phyloP scores from a whole-genome alignment of 2,329 filamentous ascomycete genomes.

The Helotiales sp. region DNA sequence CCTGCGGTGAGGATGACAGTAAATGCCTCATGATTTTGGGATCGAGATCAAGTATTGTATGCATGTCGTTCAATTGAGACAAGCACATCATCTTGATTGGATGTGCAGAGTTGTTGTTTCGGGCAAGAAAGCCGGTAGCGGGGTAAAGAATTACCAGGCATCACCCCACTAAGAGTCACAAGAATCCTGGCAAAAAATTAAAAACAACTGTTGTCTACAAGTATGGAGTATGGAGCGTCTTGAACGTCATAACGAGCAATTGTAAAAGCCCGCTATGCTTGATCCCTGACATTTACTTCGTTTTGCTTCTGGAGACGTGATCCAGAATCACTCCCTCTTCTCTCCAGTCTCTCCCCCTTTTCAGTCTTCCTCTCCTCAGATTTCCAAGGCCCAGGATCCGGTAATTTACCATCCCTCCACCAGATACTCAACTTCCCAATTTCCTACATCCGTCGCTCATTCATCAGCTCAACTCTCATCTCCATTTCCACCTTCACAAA shows the following conservation, averaged over 20 bases:
- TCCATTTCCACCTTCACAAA: not conserved
- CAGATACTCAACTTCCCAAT: not conserved
- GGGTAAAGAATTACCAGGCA: not conserved
- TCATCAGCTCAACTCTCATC: not conserved
- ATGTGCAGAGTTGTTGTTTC: too few relatives aligned
- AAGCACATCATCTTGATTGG: not conserved
- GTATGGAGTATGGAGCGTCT: too few relatives aligned
- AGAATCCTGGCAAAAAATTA: not conserved
- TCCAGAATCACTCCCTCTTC: not conserved
- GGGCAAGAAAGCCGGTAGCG: not conserved
- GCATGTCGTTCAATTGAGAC: not conserved
- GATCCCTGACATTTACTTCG: too few relatives aligned
- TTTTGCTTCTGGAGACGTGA: not conserved
- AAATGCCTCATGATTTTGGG: not conserved
- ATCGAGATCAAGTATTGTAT: not conserved
- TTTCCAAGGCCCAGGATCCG: not conserved
- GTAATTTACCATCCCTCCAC: not conserved
- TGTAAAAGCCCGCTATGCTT: too few relatives aligned
- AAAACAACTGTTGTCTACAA: too few relatives aligned
- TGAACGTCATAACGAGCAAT: too few relatives aligned
- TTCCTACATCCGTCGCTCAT: not conserved
- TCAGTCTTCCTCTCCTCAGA: not conserved
- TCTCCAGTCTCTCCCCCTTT: not conserved
- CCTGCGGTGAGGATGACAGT: slow-evolving; percentile 6
- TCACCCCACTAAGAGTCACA: not conserved